phyloP scores from a whole-genome alignment of 1,284 basidiomycete genomes.

The Microstroma glucosiphilum region DNA sequence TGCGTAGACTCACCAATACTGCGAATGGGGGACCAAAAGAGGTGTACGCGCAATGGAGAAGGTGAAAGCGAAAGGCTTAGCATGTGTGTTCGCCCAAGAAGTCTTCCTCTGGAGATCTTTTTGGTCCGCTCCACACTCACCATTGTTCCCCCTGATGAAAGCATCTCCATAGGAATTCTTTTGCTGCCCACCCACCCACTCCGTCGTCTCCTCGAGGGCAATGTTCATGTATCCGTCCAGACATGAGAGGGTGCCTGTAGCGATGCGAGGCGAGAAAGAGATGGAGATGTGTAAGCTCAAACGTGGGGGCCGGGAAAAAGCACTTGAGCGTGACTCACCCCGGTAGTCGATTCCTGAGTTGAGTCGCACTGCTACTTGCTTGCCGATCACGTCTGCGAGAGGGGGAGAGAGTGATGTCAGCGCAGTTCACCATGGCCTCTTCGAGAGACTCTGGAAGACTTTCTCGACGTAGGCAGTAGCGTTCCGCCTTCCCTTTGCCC shows the following conservation, averaged over 20 bases:
- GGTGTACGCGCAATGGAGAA: too few species aligned
- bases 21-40: too few species aligned
- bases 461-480: too few species aligned
- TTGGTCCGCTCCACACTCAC: constrained; percentile 55
- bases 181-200: constrained; percentile 77
- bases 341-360: constrained; percentile 95
- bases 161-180: constrained; percentile 89
- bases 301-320: background rate
- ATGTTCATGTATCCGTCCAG: constrained; percentile 95
- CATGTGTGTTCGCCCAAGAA: too few species aligned
- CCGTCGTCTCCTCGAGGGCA: constrained; percentile 90
- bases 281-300: background rate
- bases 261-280: background rate
- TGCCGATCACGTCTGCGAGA: constrained; percentile 79
- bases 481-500: too few species aligned
- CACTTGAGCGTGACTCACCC: constrained; percentile 58
- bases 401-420: background rate
- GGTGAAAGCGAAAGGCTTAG: too few species aligned
- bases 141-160: constrained; percentile 94
- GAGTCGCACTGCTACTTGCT: constrained; percentile 83
- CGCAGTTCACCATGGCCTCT: too few species aligned
- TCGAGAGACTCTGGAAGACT: too few species aligned
- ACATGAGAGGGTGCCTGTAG: constrained; percentile 57
- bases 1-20: too few species aligned
- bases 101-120: too few species aligned